Base-by-base conservation (phyloP, 352 stramenopile genomes). In the Pythium aristosporum region DNA sequence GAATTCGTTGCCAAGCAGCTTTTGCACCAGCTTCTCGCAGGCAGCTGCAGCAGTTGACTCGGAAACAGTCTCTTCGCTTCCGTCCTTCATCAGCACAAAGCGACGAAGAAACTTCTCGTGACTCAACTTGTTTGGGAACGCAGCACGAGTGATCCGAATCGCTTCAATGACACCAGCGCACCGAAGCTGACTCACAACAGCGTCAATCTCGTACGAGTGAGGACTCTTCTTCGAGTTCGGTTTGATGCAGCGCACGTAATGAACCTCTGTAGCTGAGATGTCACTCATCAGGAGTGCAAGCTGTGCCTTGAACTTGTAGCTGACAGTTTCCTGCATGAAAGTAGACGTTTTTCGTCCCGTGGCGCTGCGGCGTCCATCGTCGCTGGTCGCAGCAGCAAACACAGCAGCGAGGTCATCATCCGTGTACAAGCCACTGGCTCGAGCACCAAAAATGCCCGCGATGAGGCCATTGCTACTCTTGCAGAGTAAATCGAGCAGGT, bases 81-180 rank as follows among this genome's bases (percentile, higher is more conserved):
- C 74, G 43, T 71, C 76, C 61, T 75, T 82, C 71, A 95, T 79
- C 52, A 92, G 71, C 25, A 93, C 82, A 63, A 96, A 96, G 20
- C 87, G 82, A 25, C 80, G 78, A 5, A 96, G 64, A 59, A 94
- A 96, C 47, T 89, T 89, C 59, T 96, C 75, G 73, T 99, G 97
- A 28, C 78, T 78, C 68, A 99, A 88, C 53, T 98, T 98, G 81
- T 97, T 97, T 3, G 90, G 90, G 65, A 96, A 97, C 1, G 90
- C 85, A 1, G 87, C 82, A 21, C 90, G 82, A 47, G 86, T 95
- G 58, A 97, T 96, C 23, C 90, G 87, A 50, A 97, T 96, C 1
- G 90, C 90, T 72, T 97, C 88, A 36, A 97, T 85, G 23, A 97
- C 88, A 61, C 90, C 90, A 3, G 88, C 90, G 59, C 86, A 96